These are phyloP conservation scores for Trichocomaceae sp. DNA, from an alignment of 2,329 filamentous ascomycete species.

Conservation along the genomic window DNA sequence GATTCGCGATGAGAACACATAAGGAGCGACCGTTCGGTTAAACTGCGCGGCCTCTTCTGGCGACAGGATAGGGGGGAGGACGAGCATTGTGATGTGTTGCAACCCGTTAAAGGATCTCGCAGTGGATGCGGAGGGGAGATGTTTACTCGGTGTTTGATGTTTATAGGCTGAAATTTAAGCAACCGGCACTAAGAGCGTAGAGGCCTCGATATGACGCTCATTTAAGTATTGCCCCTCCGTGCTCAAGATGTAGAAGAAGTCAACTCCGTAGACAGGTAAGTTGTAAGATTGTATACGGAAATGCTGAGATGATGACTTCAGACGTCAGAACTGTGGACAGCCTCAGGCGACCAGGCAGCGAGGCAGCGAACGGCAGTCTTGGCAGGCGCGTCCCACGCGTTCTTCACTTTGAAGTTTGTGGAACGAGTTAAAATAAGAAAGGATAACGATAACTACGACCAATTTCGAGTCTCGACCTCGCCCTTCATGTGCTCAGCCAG, in stretches of 20 bases:
- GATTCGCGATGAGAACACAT: slow-evolving; percentile 54
- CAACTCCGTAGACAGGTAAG: too few species aligned
- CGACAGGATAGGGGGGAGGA: slow-evolving; percentile 57
- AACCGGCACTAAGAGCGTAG: too few species aligned
- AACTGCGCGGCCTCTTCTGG: slow-evolving; percentile 72
- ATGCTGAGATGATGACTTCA: too few species aligned
- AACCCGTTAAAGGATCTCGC: slow-evolving; percentile 1
- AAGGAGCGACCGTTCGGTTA: slow-evolving; percentile 67
- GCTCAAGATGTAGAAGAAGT: background rate
- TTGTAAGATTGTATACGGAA: too few species aligned
- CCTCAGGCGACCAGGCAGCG: slow-evolving; percentile 2
- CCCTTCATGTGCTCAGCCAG: background rate
- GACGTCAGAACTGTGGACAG: background rate
- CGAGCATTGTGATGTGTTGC: slow-evolving; percentile 53
- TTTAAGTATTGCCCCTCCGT: background rate
- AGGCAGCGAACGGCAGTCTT: background rate
- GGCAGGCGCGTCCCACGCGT: slow-evolving; percentile 12
- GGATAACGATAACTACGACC: background rate
- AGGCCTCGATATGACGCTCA: background rate
- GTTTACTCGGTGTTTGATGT: background rate
- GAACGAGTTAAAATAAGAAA: too few species aligned
- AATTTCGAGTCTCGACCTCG: background rate
- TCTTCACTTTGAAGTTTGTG: background rate
- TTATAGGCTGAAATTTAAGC: background rate
- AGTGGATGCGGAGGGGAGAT: background rate